Evolutionary conservation across 2,329 filamentous ascomycete genomes (phyloP).

Genomic region (Phaeomoniella chlamydospora): DNA sequence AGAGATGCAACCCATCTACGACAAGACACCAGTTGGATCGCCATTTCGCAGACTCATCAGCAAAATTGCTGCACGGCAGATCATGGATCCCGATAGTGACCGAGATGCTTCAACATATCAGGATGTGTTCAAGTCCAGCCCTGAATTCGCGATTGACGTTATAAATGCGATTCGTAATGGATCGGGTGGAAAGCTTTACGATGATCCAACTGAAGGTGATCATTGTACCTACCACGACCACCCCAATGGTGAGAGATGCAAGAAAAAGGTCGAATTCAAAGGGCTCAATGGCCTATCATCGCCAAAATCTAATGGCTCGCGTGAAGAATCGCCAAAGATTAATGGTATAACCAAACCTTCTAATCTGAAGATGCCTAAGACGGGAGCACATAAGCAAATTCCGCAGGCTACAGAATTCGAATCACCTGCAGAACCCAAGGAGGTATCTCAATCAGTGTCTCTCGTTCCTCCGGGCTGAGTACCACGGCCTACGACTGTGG

Average conservation of each 20-base stretch:
- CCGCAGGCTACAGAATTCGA: background rate
- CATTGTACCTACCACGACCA: constrained; percentile 38
- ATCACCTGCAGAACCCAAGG: no score
- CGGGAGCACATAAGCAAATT: background rate
- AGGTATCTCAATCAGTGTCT: no score
- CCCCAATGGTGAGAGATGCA: constrained; percentile 20
- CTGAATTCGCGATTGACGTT: constrained; percentile 38
- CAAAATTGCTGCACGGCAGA: constrained; percentile 39
- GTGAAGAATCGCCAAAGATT: background rate
- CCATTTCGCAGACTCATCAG: constrained; percentile 36
- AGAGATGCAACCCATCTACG: constrained; percentile 40
- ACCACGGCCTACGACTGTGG: no score
- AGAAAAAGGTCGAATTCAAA: constrained; percentile 2
- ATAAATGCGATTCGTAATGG: constrained; percentile 35
- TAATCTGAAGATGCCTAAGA: background rate
- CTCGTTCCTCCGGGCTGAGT: no score
- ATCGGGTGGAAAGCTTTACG: constrained; percentile 34
- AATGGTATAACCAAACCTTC: background rate
- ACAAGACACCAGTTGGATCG: constrained; percentile 25
- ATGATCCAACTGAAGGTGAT: constrained; percentile 33
- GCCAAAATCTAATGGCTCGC: background rate
- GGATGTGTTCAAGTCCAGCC: constrained; percentile 31
- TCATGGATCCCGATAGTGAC: constrained; percentile 39
- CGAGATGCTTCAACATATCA: constrained; percentile 34
- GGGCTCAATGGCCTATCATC: background rate